Percentiles rank a stretch among this genome's conserved stretches.
phyloP scores from a whole-genome alignment of 768 basidiomycete genomes.

The Sarcodon aspratus region DNA sequence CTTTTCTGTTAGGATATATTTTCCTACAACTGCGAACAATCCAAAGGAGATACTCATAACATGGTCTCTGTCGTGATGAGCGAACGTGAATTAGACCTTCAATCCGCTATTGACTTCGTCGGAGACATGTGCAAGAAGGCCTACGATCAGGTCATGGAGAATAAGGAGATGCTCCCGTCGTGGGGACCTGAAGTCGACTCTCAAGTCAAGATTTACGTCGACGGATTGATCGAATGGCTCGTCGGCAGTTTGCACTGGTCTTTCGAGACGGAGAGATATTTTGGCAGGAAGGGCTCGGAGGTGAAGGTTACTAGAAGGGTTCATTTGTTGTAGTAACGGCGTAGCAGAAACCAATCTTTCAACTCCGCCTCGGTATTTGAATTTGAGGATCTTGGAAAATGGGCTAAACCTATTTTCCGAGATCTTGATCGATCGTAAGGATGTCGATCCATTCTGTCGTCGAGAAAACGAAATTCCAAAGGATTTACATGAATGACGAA shows the following conservation, averaged over 20 bases:
- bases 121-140: conserved; percentile 49
- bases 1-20: conserved; percentile 47
- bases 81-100: conserved; percentile 42
- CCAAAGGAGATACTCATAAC: conserved; percentile 55
- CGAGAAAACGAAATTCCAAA: too few relatives aligned
- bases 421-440: too few relatives aligned
- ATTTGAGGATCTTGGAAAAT: too few relatives aligned
- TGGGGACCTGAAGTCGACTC: conserved; percentile 53
- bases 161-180: conserved; percentile 35
- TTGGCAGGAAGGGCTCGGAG: conserved; percentile 42
- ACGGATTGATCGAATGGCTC: conserved; percentile 68
- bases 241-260: conserved; percentile 70
- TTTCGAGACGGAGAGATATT: conserved; percentile 66
- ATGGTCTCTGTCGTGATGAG: conserved; percentile 61
- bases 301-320: conserved; percentile 27
- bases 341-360: too few relatives aligned
- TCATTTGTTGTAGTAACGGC: too few relatives aligned
- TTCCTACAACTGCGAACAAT: conserved; percentile 68
- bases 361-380: too few relatives aligned
- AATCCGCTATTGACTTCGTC: conserved; percentile 52
- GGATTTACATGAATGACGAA: too few relatives aligned
- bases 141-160: conserved; percentile 38
- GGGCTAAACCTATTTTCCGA: too few relatives aligned
- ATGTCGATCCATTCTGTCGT: too few relatives aligned
- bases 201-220: conserved; percentile 43